phyloP scores from a whole-genome alignment of 129 eudicot genomes.

The Kitagawia praeruptora region DNA sequence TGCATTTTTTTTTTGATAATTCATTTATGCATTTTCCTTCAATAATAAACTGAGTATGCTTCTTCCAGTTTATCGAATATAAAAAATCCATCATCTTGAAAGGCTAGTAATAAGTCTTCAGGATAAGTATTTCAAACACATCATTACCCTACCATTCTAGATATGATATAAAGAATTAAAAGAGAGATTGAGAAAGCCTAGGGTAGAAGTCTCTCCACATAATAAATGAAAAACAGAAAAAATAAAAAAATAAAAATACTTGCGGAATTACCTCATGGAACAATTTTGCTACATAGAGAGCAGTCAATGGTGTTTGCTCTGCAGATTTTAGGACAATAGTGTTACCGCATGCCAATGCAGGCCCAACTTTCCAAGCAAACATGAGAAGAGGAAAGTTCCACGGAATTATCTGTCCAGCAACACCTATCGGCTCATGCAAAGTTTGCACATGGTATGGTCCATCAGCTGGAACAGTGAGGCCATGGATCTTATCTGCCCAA shows the following conservation, averaged over 20 bases:
- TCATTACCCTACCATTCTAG: neutral
- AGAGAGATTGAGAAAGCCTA: neutral
- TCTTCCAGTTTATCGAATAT: neutral
- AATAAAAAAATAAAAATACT: neutral
- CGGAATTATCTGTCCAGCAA: conserved; percentile 25
- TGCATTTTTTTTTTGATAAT: no score
- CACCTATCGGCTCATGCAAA: conserved; percentile 28
- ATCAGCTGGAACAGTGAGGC: conserved; percentile 29
- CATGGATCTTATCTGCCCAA: conserved; percentile 32
- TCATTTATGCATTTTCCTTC: neutral
- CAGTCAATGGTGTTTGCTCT: conserved; percentile 29
- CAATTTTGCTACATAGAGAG: conserved; percentile 20
- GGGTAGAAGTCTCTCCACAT: neutral
- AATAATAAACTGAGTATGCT: neutral
- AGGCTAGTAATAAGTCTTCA: neutral
- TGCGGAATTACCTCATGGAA: conserved; percentile 16
- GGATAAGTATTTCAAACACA: neutral
- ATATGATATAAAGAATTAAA: neutral
- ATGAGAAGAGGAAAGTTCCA: conserved; percentile 32
- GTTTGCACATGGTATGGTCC: conserved; percentile 23
- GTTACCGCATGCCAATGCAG: conserved; percentile 26
- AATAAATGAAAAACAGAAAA: neutral
- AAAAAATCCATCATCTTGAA: neutral
- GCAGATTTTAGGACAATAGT: conserved; percentile 28
- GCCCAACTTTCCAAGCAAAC: conserved; percentile 36